phyloP scores from a whole-genome alignment of 371 early-diverging fungal species.

The Capillidium heterosporum region DNA sequence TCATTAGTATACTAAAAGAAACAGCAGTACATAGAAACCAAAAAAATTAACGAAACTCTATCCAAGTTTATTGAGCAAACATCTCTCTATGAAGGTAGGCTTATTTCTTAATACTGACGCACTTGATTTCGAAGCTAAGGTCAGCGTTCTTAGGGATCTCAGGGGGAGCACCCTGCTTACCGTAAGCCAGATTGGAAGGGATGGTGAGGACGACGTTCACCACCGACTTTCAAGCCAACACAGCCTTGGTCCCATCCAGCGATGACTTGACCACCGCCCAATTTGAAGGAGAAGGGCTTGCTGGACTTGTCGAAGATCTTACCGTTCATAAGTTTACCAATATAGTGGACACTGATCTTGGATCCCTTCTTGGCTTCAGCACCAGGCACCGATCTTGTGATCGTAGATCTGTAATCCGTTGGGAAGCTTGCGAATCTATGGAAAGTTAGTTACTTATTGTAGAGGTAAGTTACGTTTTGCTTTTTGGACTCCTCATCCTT shows the following conservation, averaged over 20 bases:
- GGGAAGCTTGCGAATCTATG: background rate
- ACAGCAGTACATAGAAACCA: too few relatives aligned
- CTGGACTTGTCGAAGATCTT: conserved; percentile 93
- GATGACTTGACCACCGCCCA: conserved; percentile 87
- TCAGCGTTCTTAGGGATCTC: conserved; percentile 77
- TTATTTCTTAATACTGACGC: too few relatives aligned
- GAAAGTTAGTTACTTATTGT: background rate
- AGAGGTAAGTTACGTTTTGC: background rate
- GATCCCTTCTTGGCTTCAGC: background rate
- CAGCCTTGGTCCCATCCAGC: conserved; percentile 87
- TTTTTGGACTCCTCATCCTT: background rate
- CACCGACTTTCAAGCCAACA: conserved; percentile 79
- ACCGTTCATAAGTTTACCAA: conserved; percentile 45
- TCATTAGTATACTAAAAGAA: too few relatives aligned
- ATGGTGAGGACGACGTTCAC: conserved; percentile 77
- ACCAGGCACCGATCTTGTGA: background rate
- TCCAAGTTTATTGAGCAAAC: too few relatives aligned
- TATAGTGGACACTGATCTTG: conserved; percentile 2
- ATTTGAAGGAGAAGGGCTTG: conserved; percentile 70
- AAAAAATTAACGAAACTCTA: too few relatives aligned
- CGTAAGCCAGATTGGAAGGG: conserved; percentile 67
- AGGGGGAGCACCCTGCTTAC: conserved; percentile 66
- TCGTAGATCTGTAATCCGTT: conserved; percentile 4
- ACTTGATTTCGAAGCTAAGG: conserved; percentile 67
- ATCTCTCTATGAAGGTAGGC: too few relatives aligned